These are phyloP conservation scores for Phytophthora pini DNA, from an alignment of 352 stramenopile species.

Conservation along the genomic window DNA sequence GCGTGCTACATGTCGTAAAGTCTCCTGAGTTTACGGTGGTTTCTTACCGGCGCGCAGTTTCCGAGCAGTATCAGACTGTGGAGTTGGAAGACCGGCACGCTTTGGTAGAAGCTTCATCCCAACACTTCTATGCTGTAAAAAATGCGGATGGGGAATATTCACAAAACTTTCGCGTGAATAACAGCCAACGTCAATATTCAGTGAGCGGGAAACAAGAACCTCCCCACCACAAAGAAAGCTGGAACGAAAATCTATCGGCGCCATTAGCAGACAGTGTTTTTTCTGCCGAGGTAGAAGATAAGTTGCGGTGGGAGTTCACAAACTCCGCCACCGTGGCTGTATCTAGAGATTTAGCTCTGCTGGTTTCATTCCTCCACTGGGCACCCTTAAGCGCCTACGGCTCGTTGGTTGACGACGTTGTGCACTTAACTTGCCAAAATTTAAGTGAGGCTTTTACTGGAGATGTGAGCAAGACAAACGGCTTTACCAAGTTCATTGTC, in stretches of 20 bases:
- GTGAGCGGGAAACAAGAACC: not conserved
- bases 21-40: slow-evolving; percentile 75
- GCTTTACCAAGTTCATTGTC: slow-evolving; percentile 53
- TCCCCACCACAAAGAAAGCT: not conserved
- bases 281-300: slow-evolving; percentile 7
- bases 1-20: slow-evolving; percentile 49
- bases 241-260: not conserved
- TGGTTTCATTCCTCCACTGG: slow-evolving; percentile 56
- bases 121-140: too few species aligned
- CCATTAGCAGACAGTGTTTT: too few species aligned
- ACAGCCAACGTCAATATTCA: not conserved
- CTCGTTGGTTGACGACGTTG: slow-evolving; percentile 52
- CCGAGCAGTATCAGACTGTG: too few species aligned
- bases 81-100: too few species aligned
- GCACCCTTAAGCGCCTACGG: slow-evolving; percentile 51
- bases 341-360: slow-evolving; percentile 60
- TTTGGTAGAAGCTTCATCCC: too few species aligned
- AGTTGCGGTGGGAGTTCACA: slow-evolving; percentile 19
- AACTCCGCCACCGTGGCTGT: slow-evolving; percentile 35
- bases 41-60: slow-evolving; percentile 46
- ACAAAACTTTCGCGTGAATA: too few species aligned
- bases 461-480: slow-evolving; percentile 44
- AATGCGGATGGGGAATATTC: too few species aligned
- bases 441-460: slow-evolving; percentile 34
- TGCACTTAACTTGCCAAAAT: slow-evolving; percentile 27